Percentiles rank a stretch among this genome's conserved stretches.
phyloP scores from a whole-genome alignment of 768 basidiomycete species.

The Calocybe indica region DNA sequence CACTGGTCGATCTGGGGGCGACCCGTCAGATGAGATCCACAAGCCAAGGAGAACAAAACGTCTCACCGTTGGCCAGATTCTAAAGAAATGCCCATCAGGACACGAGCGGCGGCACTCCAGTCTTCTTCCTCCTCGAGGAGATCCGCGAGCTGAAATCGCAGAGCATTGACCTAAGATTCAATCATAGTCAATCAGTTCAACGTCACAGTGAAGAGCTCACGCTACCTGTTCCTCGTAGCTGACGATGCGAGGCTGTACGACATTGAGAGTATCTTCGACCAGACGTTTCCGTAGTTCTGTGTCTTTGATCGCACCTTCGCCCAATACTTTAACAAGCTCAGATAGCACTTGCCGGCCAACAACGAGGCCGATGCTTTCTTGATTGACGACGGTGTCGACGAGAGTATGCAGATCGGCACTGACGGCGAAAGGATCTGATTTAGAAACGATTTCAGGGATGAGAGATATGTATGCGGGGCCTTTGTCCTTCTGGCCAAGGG shows the following conservation, averaged over 20 bases:
- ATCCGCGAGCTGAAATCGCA: constrained; percentile 89
- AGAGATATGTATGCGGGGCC: constrained; percentile 67
- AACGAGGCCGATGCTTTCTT: constrained; percentile 78
- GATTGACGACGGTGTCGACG: constrained; percentile 77
- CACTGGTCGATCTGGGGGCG: constrained; percentile 50
- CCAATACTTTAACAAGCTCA: constrained; percentile 71
- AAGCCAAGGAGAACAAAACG: constrained; percentile 1
- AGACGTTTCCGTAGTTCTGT: constrained; percentile 61
- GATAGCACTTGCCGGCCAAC: constrained; percentile 84
- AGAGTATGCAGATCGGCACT: constrained; percentile 59
- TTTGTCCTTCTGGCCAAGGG: constrained; percentile 81
- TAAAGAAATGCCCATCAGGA: constrained; percentile 87
- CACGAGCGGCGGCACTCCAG: constrained; percentile 89
- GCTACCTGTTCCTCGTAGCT: constrained; percentile 95
- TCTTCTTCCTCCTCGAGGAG: constrained; percentile 86
- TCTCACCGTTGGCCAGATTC: constrained; percentile 83
- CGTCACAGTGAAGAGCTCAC: background rate
- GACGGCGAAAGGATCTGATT: constrained; percentile 37
- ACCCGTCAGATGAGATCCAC: constrained; percentile 4
- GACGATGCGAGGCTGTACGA: constrained; percentile 73
- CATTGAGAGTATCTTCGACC: constrained; percentile 67
- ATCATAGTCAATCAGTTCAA: background rate
- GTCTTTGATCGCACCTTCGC: constrained; percentile 47
- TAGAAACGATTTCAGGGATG: constrained; percentile 59
- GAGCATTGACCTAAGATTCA: constrained; percentile 58